Base-by-base conservation (phyloP, 2,329 filamentous ascomycete genomes). In the Pestalotiopsis sp. region DNA sequence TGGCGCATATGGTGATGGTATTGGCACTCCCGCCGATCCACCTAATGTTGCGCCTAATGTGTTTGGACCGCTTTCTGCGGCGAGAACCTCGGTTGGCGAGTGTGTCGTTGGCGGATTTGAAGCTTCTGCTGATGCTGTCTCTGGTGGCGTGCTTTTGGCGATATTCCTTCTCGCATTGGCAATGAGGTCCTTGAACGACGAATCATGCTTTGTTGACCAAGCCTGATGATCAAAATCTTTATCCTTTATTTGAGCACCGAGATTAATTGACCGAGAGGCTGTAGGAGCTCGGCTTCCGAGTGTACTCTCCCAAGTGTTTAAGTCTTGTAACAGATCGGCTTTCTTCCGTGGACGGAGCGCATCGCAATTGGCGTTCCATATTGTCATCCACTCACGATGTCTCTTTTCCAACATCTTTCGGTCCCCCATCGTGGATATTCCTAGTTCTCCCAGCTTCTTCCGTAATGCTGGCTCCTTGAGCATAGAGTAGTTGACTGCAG, bases 301-400 rank as follows among this genome's bases (percentile, higher is more conserved):
- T 0, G 92, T 95, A 59, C 90, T 87, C 79, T 99, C 96, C 95
- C 96, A 98, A 1, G 88, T 81, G 25, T 95, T 92, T 13, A 99
- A 79, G 69, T 98, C 95, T 14, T 88, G 88, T 17, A 97, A 80
- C 4, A 99, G 80, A 68, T 96, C 91, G 6, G 81, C 76, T 71
- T 93, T 93, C 12, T 85, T 84, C 76, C 92, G 92, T 0, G 94
- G 94, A 1, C 84, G 83, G 45, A 87, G 88, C 2, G 95, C 92
- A 79, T 99, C 96, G 80, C 94, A 97, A 77, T 99, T 99, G 12
- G 97, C 93, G 79, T 99, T 99, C 92, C 94, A 98, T 20, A 99
- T 82, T 49, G 96, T 98, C 65, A 96, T 87, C 95, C 95, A 99
- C 79, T 99, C 96, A 27, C 89, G 93, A 76, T 98, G 95, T 20